Evolutionary conservation across 441 rosid genomes (phyloP).

Genomic region (Populus hybrid): DNA sequence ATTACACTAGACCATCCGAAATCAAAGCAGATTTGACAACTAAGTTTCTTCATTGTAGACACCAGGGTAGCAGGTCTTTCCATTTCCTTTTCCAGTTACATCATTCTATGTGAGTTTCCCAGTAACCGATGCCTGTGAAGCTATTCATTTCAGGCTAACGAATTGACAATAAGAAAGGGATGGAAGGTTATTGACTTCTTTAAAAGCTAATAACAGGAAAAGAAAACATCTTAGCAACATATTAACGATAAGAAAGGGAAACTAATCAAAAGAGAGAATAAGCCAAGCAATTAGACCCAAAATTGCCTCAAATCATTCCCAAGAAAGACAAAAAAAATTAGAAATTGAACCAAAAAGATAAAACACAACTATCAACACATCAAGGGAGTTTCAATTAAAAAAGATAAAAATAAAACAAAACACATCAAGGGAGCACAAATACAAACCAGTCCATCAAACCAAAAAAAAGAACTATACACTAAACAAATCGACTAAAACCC

Average conservation of each 20-base stretch:
- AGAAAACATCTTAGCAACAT: background rate
- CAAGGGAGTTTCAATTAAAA: background rate
- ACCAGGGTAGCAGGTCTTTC: background rate
- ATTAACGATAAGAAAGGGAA: background rate
- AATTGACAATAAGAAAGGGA: background rate
- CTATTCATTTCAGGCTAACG: background rate
- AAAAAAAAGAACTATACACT: background rate
- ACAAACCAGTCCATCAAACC: background rate
- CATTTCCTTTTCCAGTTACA: background rate
- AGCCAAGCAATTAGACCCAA: background rate
- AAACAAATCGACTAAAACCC: background rate
- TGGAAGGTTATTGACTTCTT: background rate
- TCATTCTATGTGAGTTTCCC: background rate
- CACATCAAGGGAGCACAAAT: background rate
- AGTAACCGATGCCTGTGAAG: background rate
- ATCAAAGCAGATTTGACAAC: background rate
- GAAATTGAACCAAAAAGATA: background rate
- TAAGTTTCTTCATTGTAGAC: background rate
- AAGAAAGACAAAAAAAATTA: background rate
- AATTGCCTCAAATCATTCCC: background rate
- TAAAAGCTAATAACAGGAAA: background rate
- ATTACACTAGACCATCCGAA: background rate
- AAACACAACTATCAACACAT: background rate
- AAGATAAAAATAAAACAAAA: too few species aligned
- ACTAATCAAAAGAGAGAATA: background rate